Evolutionary conservation across 2,329 filamentous ascomycete genomes (phyloP).

Genomic region (Monosporascus cannonballus): DNA sequence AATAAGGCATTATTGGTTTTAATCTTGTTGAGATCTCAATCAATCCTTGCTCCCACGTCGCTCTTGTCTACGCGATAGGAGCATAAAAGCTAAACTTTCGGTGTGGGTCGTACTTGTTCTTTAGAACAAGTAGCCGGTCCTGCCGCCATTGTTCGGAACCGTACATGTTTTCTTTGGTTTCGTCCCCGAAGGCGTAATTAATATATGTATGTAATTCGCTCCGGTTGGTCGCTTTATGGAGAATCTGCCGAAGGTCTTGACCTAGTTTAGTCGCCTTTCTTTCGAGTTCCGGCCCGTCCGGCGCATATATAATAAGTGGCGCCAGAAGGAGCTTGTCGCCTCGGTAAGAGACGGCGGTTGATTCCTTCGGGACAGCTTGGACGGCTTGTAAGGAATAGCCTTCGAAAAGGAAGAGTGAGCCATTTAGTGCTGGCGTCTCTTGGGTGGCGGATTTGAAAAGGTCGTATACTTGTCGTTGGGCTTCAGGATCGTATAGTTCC

Average conservation of each 20-base stretch:
- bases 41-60: too few species aligned
- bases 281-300: constrained; percentile 16
- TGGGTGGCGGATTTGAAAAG: constrained; percentile 28
- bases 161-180: constrained; percentile 25
- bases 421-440: constrained; percentile 23
- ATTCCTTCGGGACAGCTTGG: constrained; percentile 6
- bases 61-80: too few species aligned
- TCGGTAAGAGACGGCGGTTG: constrained; percentile 14
- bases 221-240: constrained; percentile 15
- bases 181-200: constrained; percentile 30
- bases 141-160: constrained; percentile 32
- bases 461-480: constrained; percentile 30
- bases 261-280: constrained; percentile 21
- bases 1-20: too few species aligned
- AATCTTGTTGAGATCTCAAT: too few species aligned
- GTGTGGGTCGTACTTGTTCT: constrained; percentile 29
- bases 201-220: constrained; percentile 22
- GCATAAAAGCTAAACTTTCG: too few species aligned
- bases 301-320: constrained; percentile 24
- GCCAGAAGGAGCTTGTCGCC: constrained; percentile 9
- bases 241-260: constrained; percentile 16
- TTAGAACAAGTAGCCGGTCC: constrained; percentile 28
- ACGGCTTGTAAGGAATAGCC: constrained; percentile 13
- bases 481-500: constrained; percentile 24
- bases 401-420: constrained; percentile 17